These are phyloP conservation scores for Jatropha podagrica DNA, from an alignment of 441 rosid species.

Conservation along the genomic window DNA sequence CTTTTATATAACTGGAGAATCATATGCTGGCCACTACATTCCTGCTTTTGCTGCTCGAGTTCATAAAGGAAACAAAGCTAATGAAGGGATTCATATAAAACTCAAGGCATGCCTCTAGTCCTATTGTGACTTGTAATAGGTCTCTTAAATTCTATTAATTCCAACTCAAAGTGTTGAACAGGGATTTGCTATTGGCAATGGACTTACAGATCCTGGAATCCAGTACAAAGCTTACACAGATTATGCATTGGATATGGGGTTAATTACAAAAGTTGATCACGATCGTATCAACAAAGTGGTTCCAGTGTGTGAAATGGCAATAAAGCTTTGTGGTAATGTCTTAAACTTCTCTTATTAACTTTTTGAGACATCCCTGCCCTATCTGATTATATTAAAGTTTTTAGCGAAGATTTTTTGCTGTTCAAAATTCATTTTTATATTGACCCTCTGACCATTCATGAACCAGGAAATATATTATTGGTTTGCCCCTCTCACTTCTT, in stretches of 20 bases:
- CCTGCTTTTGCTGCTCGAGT: constrained; percentile 96
- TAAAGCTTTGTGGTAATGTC: constrained; percentile 85
- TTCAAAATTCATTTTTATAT: not conserved
- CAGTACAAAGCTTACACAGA: constrained; percentile 95
- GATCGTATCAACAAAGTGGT: constrained; percentile 66
- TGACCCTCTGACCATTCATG: not conserved
- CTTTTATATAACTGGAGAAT: constrained; percentile 93
- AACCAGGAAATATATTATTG: constrained; percentile 9
- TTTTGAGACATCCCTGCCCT: not conserved
- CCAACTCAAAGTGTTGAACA: constrained; percentile 36
- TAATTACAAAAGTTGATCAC: constrained; percentile 56
- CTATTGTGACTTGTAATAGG: constrained; percentile 6
- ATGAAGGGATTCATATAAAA: constrained; percentile 81
- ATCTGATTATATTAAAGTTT: constrained; percentile 8
- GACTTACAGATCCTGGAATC: constrained; percentile 86
- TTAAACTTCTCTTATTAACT: constrained; percentile 5
- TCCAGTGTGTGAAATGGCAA: constrained; percentile 78
- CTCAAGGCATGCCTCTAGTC: constrained; percentile 56
- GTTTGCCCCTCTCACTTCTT: not conserved
- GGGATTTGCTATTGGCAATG: constrained; percentile 99
- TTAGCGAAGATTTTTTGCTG: not conserved
- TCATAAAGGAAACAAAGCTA: constrained; percentile 86
- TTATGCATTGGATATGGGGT: constrained; percentile 80
- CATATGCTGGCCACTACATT: constrained; percentile 98
- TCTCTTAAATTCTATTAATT: constrained; percentile 11